Base-by-base conservation (phyloP, 176 grass and related monocot species). In the Oryza meridionalis region DNA sequence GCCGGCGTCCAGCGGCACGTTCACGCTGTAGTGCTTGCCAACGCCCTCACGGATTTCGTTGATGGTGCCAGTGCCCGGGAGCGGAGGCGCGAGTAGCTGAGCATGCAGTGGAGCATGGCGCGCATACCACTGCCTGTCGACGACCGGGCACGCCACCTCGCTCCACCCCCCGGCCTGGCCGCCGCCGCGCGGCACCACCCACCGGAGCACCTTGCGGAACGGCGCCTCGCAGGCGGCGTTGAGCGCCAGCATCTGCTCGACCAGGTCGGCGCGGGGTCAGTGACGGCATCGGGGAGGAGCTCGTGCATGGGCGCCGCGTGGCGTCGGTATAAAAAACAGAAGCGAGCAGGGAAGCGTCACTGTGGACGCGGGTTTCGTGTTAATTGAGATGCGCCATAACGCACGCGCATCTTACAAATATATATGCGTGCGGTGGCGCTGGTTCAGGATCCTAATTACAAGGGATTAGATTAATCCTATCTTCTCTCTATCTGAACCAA, bases 201-300 rank as follows among this genome's bases (percentile, higher is more conserved):
- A 14, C 33, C 33, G 22, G 3, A 85, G 72, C 0, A 49, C 72
- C 32, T 70, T 64, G 9, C 65, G 47, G 74, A 85, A 77, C n/a
- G 62, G 83, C 19, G 6, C 65, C 80, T 59, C 69, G 37, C 80
- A 82, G 3, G 69, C 69, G 37, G 9, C 35, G 69, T 82, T 82
- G 9, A 82, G 69, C 9, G 24, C 80, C 5, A 73, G 9, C 69
- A 73, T 35, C 38, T 82, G 80, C 5, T 9, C 35, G n/a, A 77
- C n/a, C 46, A 85, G 38, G 44, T 59, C 29, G 21, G 21, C 66
- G 16, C 10, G 4, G 24, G 32, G 14, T 15, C 47, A 31, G 72
- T 5, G 64, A 4, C 74, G 5, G 17, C 25, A 45, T 68, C 3
- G 46, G 46, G 46, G 14, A 77, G 45, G 25, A 5, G 7, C 27